phyloP scores from a whole-genome alignment of 805 yeast species.

The Wickerhamiella domercqiae region DNA sequence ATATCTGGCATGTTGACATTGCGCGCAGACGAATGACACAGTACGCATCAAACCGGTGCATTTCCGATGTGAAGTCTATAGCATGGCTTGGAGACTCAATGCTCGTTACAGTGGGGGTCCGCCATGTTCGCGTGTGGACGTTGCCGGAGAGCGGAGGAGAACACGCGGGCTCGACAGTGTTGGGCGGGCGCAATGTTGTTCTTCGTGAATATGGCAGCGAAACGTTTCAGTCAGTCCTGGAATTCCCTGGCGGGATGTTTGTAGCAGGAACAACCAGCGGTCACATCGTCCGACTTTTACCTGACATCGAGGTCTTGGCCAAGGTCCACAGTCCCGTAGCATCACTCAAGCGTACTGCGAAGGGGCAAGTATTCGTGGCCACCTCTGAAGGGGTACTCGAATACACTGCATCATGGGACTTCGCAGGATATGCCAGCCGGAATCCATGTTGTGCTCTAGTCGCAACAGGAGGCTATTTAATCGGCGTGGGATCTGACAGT shows the following conservation, averaged over 20 bases:
- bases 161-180: slow-evolving; percentile 19
- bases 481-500: too few relatives aligned
- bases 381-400: neutral
- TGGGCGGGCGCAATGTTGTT: slow-evolving; percentile 46
- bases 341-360: neutral
- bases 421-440: slow-evolving; percentile 1
- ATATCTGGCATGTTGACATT: slow-evolving; percentile 38
- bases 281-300: slow-evolving; percentile 5
- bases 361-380: neutral
- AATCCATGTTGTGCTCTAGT: neutral
- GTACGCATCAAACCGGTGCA: slow-evolving; percentile 44
- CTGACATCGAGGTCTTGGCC: slow-evolving; percentile 1
- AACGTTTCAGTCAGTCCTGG: slow-evolving; percentile 32
- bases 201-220: slow-evolving; percentile 35
- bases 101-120: slow-evolving; percentile 42
- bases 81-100: slow-evolving; percentile 37
- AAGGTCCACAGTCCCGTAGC: neutral
- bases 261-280: slow-evolving; percentile 13
- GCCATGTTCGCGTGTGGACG: slow-evolving; percentile 51
- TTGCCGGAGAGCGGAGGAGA: slow-evolving; percentile 19
- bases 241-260: slow-evolving; percentile 21
- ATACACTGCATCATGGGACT: neutral
- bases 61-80: slow-evolving; percentile 40
- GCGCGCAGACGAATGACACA: slow-evolving; percentile 23
- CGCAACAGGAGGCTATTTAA: too few relatives aligned